Base-by-base conservation (phyloP, 78 protist species). In the Ministeria vibrans region DNA sequence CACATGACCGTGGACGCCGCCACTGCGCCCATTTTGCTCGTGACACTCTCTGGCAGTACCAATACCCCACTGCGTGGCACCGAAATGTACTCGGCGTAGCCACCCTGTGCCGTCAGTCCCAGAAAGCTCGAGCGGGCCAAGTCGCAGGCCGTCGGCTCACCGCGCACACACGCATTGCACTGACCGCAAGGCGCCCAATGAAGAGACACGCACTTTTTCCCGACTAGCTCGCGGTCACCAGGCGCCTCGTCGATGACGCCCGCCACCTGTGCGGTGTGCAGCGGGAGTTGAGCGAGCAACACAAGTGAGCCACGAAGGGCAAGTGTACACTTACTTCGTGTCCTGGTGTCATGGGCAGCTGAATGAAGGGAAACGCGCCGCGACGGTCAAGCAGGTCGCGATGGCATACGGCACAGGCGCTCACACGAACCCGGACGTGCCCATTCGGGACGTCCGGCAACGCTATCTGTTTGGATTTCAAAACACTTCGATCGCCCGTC, bases 141-240 rank as follows among this genome's bases (percentile, higher is more conserved):
- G 23, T 4, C 77, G 41, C 64, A 32, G 43, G 9, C 6, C 28
- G 44, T 5, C 1, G 44, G 0, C 27, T 13, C 38, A 44, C 1
- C 25, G 55, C 27, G 41, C 9, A 73, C 9, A 39, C 77, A 42
- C 27, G 41, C 53, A 6, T 9, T 7, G 72, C 72, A 66, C 11
- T 66, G 49, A n/a, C 72, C 72, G 72, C 72, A 66, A 36, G 44
- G 44, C 2, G 22, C 77, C 77, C 77, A 73, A 62, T 73, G 77
- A n/a, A 73, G 43, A 5, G 64, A 46, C 77, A 73, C 61, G 64
- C 43, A 55, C 5, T 25, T n/a, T 20, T 73, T 39, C 25, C 77
- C 77, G 1, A 9, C n/a, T n/a, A n/a, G n/a, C n/a, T n/a, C n/a
- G n/a, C n/a, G n/a, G n/a, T n/a, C n/a, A n/a, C n/a, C 77, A 9